Conservation (phyloP, 2,329 filamentous ascomycete genomes). For the Colletotrichum liriopes region DNA sequence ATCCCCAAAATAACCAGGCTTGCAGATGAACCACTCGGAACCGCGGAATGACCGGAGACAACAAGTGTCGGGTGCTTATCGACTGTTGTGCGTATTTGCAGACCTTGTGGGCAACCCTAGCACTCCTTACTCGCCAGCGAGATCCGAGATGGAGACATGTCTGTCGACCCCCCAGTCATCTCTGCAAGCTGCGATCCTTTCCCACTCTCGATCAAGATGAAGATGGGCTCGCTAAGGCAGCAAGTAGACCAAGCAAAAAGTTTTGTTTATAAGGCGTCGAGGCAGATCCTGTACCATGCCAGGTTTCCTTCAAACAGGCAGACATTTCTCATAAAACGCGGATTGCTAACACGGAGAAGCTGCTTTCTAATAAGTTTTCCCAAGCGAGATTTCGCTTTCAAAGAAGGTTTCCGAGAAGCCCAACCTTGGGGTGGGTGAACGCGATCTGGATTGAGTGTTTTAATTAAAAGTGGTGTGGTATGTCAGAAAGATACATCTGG, state of each 20-base stretch:
- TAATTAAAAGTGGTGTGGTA: not conserved
- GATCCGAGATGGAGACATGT: not conserved
- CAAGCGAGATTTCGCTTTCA: not conserved
- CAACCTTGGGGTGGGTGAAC: not conserved
- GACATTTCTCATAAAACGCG: not conserved
- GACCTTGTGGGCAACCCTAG: conserved; percentile 1
- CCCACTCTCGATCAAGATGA: not conserved
- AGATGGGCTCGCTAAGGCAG: not conserved
- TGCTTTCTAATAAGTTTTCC: not conserved
- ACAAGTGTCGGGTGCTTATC: not conserved
- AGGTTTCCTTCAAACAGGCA: no score
- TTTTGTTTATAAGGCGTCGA: no score
- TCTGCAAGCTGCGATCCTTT: not conserved
- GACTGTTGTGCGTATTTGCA: conserved; percentile 2
- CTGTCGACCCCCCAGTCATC: not conserved
- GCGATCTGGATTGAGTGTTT: not conserved
- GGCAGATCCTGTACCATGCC: not conserved
- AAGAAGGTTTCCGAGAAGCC: not conserved
- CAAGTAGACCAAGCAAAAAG: not conserved
- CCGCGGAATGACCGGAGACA: not conserved
- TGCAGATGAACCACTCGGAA: conserved; percentile 18
- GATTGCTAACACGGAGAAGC: not conserved
- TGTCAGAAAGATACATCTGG: not conserved
- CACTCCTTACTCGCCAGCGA: not conserved
- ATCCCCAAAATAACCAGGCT: not conserved